A percentile compares a stretch with the other conserved stretches of the same genome.
phyloP scores from a whole-genome alignment of 768 basidiomycete species.

The Glaciozyma antarctica region DNA sequence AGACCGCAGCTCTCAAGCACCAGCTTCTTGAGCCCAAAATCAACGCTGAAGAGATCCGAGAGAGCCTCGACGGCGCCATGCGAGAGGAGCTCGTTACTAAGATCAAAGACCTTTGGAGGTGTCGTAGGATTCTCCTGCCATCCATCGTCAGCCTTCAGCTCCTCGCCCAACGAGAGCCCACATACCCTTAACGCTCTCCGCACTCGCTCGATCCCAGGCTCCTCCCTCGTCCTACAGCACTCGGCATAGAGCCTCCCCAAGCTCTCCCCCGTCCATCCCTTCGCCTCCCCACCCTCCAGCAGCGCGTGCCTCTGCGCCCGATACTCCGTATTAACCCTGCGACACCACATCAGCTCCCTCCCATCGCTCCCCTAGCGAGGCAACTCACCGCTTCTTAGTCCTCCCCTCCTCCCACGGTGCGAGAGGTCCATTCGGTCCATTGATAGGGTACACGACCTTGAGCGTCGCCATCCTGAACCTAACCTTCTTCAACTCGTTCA shows the following conservation, averaged over 20 bases:
- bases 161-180: not conserved
- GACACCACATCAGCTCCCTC: not conserved
- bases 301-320: slow-evolving; percentile 41
- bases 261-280: slow-evolving; percentile 78
- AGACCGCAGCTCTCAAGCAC: slow-evolving; percentile 78
- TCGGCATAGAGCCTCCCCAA: slow-evolving; percentile 52
- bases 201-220: slow-evolving; percentile 36
- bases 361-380: slow-evolving; percentile 33
- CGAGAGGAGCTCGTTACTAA: slow-evolving; percentile 69
- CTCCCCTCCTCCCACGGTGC: slow-evolving; percentile 71
- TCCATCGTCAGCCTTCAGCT: slow-evolving; percentile 33
- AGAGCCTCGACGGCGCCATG: slow-evolving; percentile 63
- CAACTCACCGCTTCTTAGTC: slow-evolving; percentile 53
- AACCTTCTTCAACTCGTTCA: slow-evolving; percentile 64
- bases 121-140: slow-evolving; percentile 37
- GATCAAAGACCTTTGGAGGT: slow-evolving; percentile 62
- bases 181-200: slow-evolving; percentile 20
- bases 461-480: slow-evolving; percentile 84
- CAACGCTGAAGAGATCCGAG: slow-evolving; percentile 80
- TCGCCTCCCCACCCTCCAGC: slow-evolving; percentile 42
- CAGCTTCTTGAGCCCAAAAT: slow-evolving; percentile 83
- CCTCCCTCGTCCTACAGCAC: slow-evolving; percentile 39
- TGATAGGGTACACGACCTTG: slow-evolving; percentile 82
- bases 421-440: slow-evolving; percentile 48
- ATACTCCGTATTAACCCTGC: slow-evolving; percentile 47